Percentiles rank a stretch among this genome's conserved stretches.
Evolutionary conservation across 2,329 filamentous ascomycete genomes (phyloP).

Genomic region (Epichloe aotearoae): DNA sequence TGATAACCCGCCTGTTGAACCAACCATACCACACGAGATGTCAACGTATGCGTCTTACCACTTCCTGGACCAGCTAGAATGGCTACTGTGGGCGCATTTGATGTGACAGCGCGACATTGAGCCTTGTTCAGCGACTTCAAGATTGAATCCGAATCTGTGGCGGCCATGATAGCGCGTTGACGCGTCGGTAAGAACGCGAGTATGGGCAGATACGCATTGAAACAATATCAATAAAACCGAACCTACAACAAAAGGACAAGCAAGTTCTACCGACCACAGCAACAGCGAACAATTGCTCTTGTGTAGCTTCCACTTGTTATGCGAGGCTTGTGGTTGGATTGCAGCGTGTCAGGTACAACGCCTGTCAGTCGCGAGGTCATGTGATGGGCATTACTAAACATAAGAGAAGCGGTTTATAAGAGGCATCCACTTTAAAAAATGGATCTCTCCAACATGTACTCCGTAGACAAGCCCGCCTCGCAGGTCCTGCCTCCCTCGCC

Average conservation of each 20-base stretch:
- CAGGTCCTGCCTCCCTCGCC: no score
- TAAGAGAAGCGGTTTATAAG: no score
- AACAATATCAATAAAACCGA: not conserved
- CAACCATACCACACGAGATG: conserved; percentile 81
- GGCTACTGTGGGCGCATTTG: conserved; percentile 41
- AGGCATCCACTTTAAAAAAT: no score
- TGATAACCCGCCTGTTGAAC: conserved; percentile 57
- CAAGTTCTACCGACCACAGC: not conserved
- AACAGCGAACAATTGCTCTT: not conserved
- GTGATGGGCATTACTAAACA: conserved; percentile 2
- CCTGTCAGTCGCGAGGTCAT: conserved; percentile 8
- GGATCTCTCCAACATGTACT: no score
- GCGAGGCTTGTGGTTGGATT: not conserved
- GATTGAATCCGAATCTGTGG: conserved; percentile 18
- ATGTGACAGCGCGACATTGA: conserved; percentile 42
- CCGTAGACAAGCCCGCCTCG: no score
- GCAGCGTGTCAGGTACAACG: not conserved
- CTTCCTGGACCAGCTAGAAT: conserved; percentile 56
- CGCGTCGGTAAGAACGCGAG: conserved; percentile 4
- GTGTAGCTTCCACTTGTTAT: not conserved
- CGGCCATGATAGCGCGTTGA: conserved; percentile 16
- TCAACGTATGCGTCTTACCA: conserved; percentile 92
- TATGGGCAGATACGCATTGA: conserved; percentile 1
- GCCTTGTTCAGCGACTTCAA: conserved; percentile 40
- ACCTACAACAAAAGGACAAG: not conserved